phyloP scores from a whole-genome alignment of 345 rosid species.

The Conringia planisiliqua region DNA sequence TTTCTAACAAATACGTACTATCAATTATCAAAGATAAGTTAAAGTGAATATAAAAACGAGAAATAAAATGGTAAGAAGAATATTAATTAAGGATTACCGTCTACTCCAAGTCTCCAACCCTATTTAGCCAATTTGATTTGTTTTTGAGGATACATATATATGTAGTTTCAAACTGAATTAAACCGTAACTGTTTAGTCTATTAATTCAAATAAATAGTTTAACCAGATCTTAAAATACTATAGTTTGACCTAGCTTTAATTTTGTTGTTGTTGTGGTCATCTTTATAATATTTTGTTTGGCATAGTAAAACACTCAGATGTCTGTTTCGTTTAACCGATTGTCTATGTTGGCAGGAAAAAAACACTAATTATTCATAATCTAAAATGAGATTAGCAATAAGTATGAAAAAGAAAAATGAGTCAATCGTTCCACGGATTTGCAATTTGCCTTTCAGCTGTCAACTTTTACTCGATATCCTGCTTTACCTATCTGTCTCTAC shows the following conservation, averaged over 20 bases:
- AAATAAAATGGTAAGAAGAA: not conserved
- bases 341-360: not conserved
- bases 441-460: slow-evolving; percentile 21
- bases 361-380: not conserved
- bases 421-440: not conserved
- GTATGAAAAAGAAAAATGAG: not conserved
- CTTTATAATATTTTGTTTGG: not conserved
- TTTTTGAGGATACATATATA: not conserved
- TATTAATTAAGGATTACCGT: not conserved
- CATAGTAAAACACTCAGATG: not conserved
- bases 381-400: not conserved
- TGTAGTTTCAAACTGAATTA: not conserved
- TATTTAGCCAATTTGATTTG: not conserved
- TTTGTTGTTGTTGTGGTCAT: not conserved
- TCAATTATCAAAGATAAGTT: not conserved
- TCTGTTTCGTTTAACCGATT: not conserved
- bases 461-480: not conserved
- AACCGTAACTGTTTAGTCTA: not conserved
- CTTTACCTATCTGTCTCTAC: slow-evolving; percentile 7
- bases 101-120: not conserved
- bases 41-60: too few species aligned
- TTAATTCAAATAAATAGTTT: not conserved
- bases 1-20: not conserved
- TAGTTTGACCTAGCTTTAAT: not conserved
- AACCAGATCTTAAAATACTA: not conserved